Base-by-base conservation (phyloP, 73 alveolate genomes). In the Tetrahymena borealis region DNA sequence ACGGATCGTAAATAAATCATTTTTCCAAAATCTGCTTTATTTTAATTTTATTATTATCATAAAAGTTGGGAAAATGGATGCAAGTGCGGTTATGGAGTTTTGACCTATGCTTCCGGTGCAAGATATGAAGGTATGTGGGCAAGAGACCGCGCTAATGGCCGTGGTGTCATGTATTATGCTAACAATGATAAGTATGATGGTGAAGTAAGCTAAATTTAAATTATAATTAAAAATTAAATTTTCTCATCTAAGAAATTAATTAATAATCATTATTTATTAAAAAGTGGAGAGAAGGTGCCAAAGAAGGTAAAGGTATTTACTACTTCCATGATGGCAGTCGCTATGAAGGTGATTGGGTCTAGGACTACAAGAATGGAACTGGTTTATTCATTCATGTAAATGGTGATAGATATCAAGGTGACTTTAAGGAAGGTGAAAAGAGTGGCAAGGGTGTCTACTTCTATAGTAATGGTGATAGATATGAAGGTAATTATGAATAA, bases 401-500 rank as follows among this genome's bases (percentile, higher is more conserved):
- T 39, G 95, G 95, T 5, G 96, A 94, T 91, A 94, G 95, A 90
- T 94, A 91, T 91, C 94, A 94, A 40, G 96, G 96, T 7, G 93
- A 85, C 32, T 94, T 94, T 91, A 91, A 41, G 15, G 95, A 94
- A 78, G 96, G 94, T 0, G 94, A 95, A 43, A 94, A 96, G 32
- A 43, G 90, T 60, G 98, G 98, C 9, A 90, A 40, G 78, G 97
- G 97, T 91, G 39, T 94, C 28, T 94, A 95, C 78, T 32, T 93
- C 90, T 93, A 95, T 90, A 91, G 39, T 31, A 90, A 91, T 90
- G 98, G 98, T 13, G 96, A 95, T 90, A 93, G 92, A 91, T 95
- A 95, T 90, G 97, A 96, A 90, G 98, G 98, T 40, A 92, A 93
- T n/a, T n/a, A n/a, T n/a, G n/a, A n/a, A n/a, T n/a, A n/a, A n/a